Base-by-base conservation (phyloP, 1,139 yeast genomes). In the Saccharomyces uvarum region DNA sequence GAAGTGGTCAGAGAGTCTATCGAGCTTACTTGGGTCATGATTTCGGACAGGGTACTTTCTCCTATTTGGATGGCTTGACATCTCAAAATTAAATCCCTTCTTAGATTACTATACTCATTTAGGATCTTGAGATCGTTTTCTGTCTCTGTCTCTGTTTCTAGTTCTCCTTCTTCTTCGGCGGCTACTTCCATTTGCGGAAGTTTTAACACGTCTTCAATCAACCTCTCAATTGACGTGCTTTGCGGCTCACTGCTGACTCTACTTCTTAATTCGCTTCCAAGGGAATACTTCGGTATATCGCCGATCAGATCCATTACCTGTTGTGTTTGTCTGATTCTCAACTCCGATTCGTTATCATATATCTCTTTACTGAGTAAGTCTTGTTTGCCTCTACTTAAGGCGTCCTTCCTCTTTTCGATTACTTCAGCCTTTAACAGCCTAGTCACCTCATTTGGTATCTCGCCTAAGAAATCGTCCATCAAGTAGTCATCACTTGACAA, bases 221-320 rank as follows among this genome's bases (percentile, higher is more conserved):
- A 50, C 38, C 56, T 55, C 8, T 60, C 56, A 29, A 64, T 47
- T 2, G 62, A 56, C 4, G 55, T 27, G 6, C 60, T 59, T 21
- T 50, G 48, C 5, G 44, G 16, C 29, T 28, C 52, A n/a, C 41
- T 52, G 13, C 53, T 51, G 27, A 49, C 48, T 16, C 53, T 53
- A 4, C 52, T 55, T 32, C 52, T 50, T 7, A 63, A 44, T 47
- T 64, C 63, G 9, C 57, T 57, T 14, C 65, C 58, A 21, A 61
- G 48, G 24, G 59, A 44, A 44, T 61, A 54, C 29, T 55, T 56
- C 2, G 63, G 61, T 21, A 66, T 55, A 49, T 65, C 68, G 24
- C 67, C 64, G 9, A 65, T 57, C 6, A 57, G 33, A 27, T 62
- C 61, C 48, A 55, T 56, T 2, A 64, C 57, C 7, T 56, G 54